Conservation (phyloP, 495 filamentous ascomycete genomes). For the Letharia lupina region DNA sequence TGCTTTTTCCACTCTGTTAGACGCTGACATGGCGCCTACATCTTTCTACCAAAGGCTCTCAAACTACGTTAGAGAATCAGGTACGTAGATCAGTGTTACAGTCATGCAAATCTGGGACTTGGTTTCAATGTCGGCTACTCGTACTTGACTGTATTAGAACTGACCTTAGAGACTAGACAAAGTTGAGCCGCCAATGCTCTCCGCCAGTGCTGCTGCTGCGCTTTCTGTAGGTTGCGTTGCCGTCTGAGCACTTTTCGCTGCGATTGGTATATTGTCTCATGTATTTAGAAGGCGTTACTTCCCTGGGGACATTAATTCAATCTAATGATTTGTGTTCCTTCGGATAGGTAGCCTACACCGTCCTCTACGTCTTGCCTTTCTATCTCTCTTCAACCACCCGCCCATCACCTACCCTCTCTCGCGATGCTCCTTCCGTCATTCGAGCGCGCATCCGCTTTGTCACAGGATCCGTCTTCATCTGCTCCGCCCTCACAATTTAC, state of each 20-base stretch:
- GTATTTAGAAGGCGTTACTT: background rate
- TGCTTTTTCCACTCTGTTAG: background rate
- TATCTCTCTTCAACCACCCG: slow-evolving; percentile 74
- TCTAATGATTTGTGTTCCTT: slow-evolving; percentile 17
- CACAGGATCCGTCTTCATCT: slow-evolving; percentile 55
- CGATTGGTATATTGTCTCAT: background rate
- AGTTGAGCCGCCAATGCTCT: slow-evolving; percentile 38
- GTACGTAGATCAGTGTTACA: slow-evolving; percentile 24
- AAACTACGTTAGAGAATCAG: slow-evolving; percentile 27
- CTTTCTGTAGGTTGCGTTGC: slow-evolving; percentile 41
- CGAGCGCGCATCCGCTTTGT: slow-evolving; percentile 73
- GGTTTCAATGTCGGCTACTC: background rate
- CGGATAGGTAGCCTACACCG: slow-evolving; percentile 60
- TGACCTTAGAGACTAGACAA: slow-evolving; percentile 19
- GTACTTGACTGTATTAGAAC: background rate
- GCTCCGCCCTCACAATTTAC: slow-evolving; percentile 51
- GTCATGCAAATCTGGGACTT: too few species aligned
- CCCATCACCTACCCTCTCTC: slow-evolving; percentile 69
- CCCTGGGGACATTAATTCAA: background rate
- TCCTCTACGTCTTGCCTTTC: slow-evolving; percentile 84
- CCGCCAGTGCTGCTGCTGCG: slow-evolving; percentile 38
- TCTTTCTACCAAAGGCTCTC: slow-evolving; percentile 30
- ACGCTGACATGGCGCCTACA: slow-evolving; percentile 32
- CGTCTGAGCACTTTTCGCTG: background rate
- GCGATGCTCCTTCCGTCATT: slow-evolving; percentile 86